Evolutionary conservation across 225 moss, liverwort and hornwort species (phyloP).

Genomic region (Straminergon stramineum): DNA sequence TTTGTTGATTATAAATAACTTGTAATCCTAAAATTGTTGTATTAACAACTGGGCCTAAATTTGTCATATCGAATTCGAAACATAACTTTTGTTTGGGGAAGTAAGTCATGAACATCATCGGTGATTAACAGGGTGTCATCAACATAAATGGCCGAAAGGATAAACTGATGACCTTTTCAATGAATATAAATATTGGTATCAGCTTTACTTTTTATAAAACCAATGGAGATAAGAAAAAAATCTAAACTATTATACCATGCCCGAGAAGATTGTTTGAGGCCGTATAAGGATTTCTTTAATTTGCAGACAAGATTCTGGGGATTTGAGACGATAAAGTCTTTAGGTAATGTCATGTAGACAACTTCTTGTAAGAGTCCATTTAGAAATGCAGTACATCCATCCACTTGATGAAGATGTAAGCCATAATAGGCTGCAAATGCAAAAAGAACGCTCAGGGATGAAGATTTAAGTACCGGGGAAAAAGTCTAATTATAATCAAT

Average conservation of each 20-base stretch:
- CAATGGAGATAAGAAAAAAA: neutral
- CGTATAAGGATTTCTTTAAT: neutral
- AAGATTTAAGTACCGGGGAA: neutral
- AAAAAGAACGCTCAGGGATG: neutral
- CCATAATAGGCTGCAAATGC: neutral
- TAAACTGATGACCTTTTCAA: rapidly evolving
- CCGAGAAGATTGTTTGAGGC: neutral
- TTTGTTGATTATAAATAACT: neutral
- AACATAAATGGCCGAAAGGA: neutral
- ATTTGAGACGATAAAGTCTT: neutral
- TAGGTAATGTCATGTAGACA: neutral
- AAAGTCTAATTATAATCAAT: neutral
- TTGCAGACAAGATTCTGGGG: neutral
- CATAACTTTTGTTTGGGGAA: neutral
- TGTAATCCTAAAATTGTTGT: neutral
- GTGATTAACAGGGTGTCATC: neutral
- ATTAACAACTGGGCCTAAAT: neutral
- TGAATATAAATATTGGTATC: neutral
- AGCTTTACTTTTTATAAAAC: neutral
- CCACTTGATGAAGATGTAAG: neutral
- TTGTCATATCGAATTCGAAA: neutral
- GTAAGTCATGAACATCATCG: neutral
- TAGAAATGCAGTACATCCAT: neutral
- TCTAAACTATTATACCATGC: neutral
- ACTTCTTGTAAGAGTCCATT: neutral